Percentiles rank a stretch among this genome's conserved stretches.
Evolutionary conservation across 2,329 filamentous ascomycete genomes (phyloP).

Genomic region (Ascochyta clinopodiicola): DNA sequence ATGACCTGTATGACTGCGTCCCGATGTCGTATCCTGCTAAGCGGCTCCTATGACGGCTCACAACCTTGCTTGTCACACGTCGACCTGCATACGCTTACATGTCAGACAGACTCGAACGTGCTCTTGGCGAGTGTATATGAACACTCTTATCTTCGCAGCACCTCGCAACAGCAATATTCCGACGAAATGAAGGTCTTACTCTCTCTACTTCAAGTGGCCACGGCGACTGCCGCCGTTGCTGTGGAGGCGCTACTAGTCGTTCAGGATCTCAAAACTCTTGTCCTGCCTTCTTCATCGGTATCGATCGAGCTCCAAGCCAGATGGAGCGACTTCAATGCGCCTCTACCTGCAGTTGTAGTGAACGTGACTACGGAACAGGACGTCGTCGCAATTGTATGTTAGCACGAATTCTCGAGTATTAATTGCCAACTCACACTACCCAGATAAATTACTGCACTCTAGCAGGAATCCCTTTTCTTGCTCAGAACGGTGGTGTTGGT

Average conservation of each 20-base stretch:
- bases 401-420: background rate
- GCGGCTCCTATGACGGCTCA: background rate
- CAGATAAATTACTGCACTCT: slow-evolving; percentile 34
- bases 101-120: no score
- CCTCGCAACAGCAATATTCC: background rate
- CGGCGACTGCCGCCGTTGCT: slow-evolving; percentile 21
- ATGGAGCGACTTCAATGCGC: slow-evolving; percentile 33
- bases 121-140: no score
- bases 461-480: slow-evolving; percentile 30
- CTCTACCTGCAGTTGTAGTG: slow-evolving; percentile 29
- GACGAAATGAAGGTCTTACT: slow-evolving; percentile 22
- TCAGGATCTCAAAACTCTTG: slow-evolving; percentile 19
- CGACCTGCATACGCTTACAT: background rate
- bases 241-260: slow-evolving; percentile 18
- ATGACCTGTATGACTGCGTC: background rate
- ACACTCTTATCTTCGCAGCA: background rate
- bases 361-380: slow-evolving; percentile 30
- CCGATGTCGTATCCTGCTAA: no score
- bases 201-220: slow-evolving; percentile 16
- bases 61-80: background rate
- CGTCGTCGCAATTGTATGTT: slow-evolving; percentile 27
- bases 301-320: slow-evolving; percentile 23
- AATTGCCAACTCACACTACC: background rate
- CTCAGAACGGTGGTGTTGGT: slow-evolving; percentile 38
- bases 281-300: slow-evolving; percentile 22